These are phyloP conservation scores for Lenzites betulinus DNA, from an alignment of 768 basidiomycete species.

Conservation along the genomic window DNA sequence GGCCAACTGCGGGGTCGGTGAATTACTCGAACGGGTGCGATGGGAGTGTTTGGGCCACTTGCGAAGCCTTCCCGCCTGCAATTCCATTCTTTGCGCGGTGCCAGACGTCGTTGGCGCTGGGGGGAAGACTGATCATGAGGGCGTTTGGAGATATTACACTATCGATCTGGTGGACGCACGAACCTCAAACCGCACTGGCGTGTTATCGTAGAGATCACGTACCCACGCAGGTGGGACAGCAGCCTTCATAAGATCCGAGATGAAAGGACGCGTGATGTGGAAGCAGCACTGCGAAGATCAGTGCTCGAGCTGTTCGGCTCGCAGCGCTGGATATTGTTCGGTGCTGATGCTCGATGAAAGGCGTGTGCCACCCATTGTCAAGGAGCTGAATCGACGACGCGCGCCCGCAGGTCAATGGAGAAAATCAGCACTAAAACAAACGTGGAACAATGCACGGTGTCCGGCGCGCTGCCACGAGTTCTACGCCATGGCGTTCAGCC, in stretches of 20 bases:
- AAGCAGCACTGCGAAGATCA: conserved; percentile 13
- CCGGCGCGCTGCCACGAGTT: background rate
- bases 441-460: conserved; percentile 6
- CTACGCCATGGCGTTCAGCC: background rate
- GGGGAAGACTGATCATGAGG: conserved; percentile 7
- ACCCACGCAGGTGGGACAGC: conserved; percentile 16
- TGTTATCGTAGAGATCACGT: conserved; percentile 13
- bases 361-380: background rate
- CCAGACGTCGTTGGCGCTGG: background rate
- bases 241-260: conserved; percentile 21
- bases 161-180: conserved; percentile 11
- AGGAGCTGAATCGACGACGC: background rate
- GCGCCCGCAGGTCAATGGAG: background rate
- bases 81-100: conserved; percentile 10
- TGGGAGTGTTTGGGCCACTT: background rate
- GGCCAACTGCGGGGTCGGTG: too few relatives aligned
- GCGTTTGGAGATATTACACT: background rate
- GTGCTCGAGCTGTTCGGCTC: conserved; percentile 4
- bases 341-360: background rate
- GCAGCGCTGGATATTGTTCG: background rate
- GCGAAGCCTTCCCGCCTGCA: background rate
- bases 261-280: conserved; percentile 17
- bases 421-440: background rate
- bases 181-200: conserved; percentile 6
- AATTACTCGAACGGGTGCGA: background rate